A percentile compares a stretch with the other conserved stretches of the same genome.
phyloP scores from a whole-genome alignment of 2,329 filamentous ascomycete species.

The Fusarium continuum region DNA sequence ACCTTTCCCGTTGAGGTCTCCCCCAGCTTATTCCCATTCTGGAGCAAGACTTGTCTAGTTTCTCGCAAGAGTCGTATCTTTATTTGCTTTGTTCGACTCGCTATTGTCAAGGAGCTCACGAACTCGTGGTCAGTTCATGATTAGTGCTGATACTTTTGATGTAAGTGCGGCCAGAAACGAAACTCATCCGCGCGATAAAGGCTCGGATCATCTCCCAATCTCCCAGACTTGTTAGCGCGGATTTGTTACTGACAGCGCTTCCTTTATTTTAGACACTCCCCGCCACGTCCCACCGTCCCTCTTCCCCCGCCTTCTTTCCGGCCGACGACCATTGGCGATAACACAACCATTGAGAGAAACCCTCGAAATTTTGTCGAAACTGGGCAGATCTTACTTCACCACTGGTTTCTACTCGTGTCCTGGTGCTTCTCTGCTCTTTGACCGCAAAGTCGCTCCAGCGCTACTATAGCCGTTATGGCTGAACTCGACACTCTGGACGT shows the following conservation, averaged over 20 bases:
- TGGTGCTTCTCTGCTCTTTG: neutral
- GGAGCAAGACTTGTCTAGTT: neutral
- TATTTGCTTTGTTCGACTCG: neutral
- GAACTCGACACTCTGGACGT: slow-evolving; percentile 97
- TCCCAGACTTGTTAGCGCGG: slow-evolving; percentile 22
- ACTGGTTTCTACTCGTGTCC: neutral
- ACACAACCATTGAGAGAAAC: slow-evolving; percentile 11
- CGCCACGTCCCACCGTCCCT: slow-evolving; percentile 38
- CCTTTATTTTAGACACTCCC: slow-evolving; percentile 33
- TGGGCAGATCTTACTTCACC: neutral
- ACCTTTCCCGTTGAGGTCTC: slow-evolving; percentile 11
- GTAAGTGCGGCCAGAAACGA: slow-evolving; percentile 8
- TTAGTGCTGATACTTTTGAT: slow-evolving; percentile 16
- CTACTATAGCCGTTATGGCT: slow-evolving; percentile 71
- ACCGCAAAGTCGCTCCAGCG: slow-evolving; percentile 14
- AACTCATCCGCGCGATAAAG: slow-evolving; percentile 12
- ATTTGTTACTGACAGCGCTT: slow-evolving; percentile 35
- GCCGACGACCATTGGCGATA: slow-evolving; percentile 33
- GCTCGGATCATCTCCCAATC: slow-evolving; percentile 17
- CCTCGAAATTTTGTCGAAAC: slow-evolving; percentile 14
- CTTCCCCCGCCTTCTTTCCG: slow-evolving; percentile 42
- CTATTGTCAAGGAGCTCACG: neutral
- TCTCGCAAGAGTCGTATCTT: neutral
- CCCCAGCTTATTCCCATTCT: neutral
- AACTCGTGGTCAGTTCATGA: slow-evolving; percentile 4